A percentile compares a stretch with the other conserved stretches of the same genome.
These are phyloP conservation scores for Asterophora lycoperdoides DNA, from an alignment of 768 basidiomycete genomes.

Conservation along the genomic window DNA sequence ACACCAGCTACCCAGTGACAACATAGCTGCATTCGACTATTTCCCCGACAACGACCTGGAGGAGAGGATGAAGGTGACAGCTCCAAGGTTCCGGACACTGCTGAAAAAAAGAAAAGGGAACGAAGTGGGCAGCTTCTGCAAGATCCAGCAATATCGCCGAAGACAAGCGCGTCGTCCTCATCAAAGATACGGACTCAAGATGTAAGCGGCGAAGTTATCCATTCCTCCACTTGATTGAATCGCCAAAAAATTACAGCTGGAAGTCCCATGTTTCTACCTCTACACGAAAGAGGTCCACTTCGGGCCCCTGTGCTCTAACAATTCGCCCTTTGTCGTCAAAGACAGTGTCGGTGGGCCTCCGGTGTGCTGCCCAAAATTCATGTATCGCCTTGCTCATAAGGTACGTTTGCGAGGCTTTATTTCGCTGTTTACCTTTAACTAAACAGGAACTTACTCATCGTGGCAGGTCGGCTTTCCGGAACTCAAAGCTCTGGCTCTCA, in stretches of 20 bases:
- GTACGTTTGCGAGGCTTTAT: slow-evolving; percentile 14
- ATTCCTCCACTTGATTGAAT: background rate
- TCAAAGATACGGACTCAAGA: slow-evolving; percentile 18
- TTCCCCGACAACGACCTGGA: slow-evolving; percentile 21
- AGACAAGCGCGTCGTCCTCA: slow-evolving; percentile 13
- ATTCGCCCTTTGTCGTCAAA: background rate
- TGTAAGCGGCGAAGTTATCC: slow-evolving; percentile 9
- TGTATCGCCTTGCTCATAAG: slow-evolving; percentile 40
- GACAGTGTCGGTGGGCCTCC: slow-evolving; percentile 11
- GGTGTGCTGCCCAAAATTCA: slow-evolving; percentile 39
- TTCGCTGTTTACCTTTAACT: too few species aligned
- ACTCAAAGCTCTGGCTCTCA: slow-evolving; percentile 17
- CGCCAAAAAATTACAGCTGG: slow-evolving; percentile 26
- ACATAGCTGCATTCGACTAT: slow-evolving; percentile 14
- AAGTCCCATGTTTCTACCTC: slow-evolving; percentile 35
- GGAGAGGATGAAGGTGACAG: slow-evolving; percentile 7
- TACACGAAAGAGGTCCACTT: slow-evolving; percentile 33
- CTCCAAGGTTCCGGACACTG: background rate
- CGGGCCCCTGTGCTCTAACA: slow-evolving; percentile 19
- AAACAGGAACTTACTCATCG: background rate
- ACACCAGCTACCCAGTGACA: slow-evolving; percentile 2
- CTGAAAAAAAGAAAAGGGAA: background rate
- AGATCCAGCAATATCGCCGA: background rate
- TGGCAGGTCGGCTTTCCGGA: slow-evolving; percentile 16
- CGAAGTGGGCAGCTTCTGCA: background rate